Evolutionary conservation across 306 rosid genomes (phyloP).

Genomic region (Pachyrhizus erosus): DNA sequence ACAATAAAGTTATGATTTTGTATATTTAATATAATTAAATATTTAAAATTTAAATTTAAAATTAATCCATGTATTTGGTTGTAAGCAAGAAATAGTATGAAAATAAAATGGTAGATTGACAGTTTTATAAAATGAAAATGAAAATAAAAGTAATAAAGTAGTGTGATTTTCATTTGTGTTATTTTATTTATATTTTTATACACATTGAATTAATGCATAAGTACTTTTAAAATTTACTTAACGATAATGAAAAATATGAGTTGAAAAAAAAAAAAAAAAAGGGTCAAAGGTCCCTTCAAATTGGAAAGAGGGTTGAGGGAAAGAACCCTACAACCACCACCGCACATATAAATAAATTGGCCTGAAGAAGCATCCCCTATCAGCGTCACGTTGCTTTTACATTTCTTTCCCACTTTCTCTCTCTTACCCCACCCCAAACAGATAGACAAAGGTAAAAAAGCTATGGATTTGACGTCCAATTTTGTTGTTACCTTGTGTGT

Average conservation of each 20-base stretch:
- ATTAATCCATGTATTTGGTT: too few species aligned
- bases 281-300: constrained; percentile 13
- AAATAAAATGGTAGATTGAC: too few species aligned
- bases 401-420: constrained; percentile 35
- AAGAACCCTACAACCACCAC: constrained; percentile 37
- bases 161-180: too few species aligned
- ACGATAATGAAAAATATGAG: background rate
- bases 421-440: constrained; percentile 18
- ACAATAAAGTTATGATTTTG: too few species aligned
- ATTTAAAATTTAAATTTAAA: too few species aligned
- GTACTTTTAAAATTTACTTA: too few species aligned
- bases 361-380: constrained; percentile 38
- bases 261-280: background rate
- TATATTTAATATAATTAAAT: too few species aligned
- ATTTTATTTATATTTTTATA: too few species aligned
- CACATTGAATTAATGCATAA: background rate
- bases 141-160: too few species aligned
- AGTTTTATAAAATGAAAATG: too few species aligned
- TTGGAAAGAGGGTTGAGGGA: background rate
- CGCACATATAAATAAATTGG: constrained; percentile 49
- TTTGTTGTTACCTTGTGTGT: constrained; percentile 63
- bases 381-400: constrained; percentile 47
- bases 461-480: constrained; percentile 62
- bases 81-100: too few species aligned
- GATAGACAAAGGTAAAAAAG: constrained; percentile 54